These are phyloP conservation scores for Fusarium coffeatum DNA, from an alignment of 2,329 filamentous ascomycete species.

Conservation along the genomic window DNA sequence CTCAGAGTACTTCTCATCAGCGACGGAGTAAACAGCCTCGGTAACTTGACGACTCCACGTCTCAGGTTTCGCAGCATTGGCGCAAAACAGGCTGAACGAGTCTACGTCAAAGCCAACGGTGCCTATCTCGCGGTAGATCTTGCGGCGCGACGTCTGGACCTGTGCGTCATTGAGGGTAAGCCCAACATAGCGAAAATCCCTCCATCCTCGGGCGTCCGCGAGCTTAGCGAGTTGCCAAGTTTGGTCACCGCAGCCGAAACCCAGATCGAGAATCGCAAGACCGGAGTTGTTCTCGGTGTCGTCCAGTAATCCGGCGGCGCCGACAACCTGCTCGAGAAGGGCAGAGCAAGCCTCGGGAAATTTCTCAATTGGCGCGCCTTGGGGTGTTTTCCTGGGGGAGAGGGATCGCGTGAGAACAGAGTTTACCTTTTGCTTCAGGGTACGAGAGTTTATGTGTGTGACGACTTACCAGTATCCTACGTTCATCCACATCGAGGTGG, in stretches of 20 bases:
- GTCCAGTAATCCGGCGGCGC: conserved; percentile 55
- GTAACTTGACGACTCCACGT: conserved; percentile 52
- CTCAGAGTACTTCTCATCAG: conserved; percentile 45
- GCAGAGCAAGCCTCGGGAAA: conserved; percentile 62
- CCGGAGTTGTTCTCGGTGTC: conserved; percentile 1
- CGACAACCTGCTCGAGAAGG: conserved; percentile 61
- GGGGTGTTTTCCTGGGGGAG: conserved; percentile 46
- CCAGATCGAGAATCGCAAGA: conserved; percentile 62
- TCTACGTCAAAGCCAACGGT: conserved; percentile 12
- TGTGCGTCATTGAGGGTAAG: conserved; percentile 63
- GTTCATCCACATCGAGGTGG: conserved; percentile 71
- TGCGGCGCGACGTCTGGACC: conserved; percentile 52
- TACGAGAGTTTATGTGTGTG: background rate
- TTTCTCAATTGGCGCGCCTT: conserved; percentile 48
- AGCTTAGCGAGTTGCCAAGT: conserved; percentile 57
- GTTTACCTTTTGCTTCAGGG: background rate
- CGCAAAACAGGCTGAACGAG: conserved; percentile 57
- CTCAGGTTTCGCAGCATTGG: conserved; percentile 61
- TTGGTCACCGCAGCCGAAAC: conserved; percentile 71
- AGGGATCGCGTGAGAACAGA: background rate
- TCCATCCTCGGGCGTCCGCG: conserved; percentile 35
- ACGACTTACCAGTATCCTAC: conserved; percentile 68
- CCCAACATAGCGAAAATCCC: conserved; percentile 61
- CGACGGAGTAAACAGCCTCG: conserved; percentile 45
- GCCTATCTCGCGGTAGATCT: conserved; percentile 42